Evolutionary conservation across 257 asterid genomes (phyloP).

Genomic region (Plantago major): DNA sequence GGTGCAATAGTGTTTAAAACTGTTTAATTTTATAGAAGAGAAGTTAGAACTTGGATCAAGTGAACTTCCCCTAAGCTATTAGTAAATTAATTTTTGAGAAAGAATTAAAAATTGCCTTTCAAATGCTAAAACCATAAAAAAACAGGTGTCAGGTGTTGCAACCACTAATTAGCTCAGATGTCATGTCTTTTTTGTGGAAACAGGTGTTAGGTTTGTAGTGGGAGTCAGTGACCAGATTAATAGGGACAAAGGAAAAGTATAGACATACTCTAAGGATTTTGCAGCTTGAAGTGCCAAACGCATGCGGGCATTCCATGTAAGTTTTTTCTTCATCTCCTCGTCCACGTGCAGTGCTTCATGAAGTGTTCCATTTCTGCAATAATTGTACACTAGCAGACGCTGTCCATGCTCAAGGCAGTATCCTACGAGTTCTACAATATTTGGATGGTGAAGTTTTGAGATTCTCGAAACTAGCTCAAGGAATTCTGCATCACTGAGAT

Average conservation of each 20-base stretch:
- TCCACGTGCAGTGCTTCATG: conserved; percentile 75
- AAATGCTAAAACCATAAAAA: too few species aligned
- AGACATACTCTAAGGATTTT: conserved; percentile 75
- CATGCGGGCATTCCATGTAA: conserved; percentile 84
- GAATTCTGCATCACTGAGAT: conserved; percentile 57
- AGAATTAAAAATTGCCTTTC: too few species aligned
- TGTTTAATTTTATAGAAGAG: too few species aligned
- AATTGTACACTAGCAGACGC: conserved; percentile 62
- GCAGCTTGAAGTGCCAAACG: conserved; percentile 90
- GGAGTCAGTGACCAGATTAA: too few species aligned
- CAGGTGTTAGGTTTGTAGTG: too few species aligned
- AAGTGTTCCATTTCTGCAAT: conserved; percentile 69
- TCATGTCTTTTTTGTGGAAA: too few species aligned
- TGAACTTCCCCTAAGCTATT: too few species aligned
- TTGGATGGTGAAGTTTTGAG: conserved; percentile 55
- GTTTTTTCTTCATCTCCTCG: conserved; percentile 55
- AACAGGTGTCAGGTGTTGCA: too few species aligned
- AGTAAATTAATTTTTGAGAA: too few species aligned
- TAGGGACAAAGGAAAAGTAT: neutral
- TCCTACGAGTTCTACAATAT: conserved; percentile 67
- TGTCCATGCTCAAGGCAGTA: conserved; percentile 88
- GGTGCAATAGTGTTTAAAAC: too few species aligned
- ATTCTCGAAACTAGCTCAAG: conserved; percentile 61
- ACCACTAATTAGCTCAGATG: too few species aligned
- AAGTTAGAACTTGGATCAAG: too few species aligned